Evolutionary conservation across 1,139 yeast genomes (phyloP), one percentile per base, ranked within the genome.

Genomic region (Suhomyces choctaworum): DNA sequence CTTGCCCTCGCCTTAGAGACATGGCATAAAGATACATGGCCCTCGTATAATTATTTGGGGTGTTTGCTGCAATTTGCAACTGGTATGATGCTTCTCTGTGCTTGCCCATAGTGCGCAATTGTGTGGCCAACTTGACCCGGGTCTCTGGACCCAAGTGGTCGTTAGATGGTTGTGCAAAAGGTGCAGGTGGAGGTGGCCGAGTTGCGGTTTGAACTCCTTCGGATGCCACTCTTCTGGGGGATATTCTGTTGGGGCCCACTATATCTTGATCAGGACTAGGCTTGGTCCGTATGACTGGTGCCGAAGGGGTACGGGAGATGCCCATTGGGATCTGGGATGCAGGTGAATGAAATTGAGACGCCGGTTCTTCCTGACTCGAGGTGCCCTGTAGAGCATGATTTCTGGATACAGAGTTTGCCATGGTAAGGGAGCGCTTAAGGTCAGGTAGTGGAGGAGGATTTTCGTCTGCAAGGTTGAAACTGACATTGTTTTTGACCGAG

Each of bases 11-110:
- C 37, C 84, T 66, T 21, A 85, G 59, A 0, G 92, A 83, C 46
- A 82, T 59, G 0, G 90, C 87, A 53, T 84, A 85, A 24, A 82
- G 56, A 31, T 80, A 70, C 83, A 80, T 83, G 1, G 92, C 95
- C 35, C 55, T 54, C 1, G 70, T 64, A 28, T 81, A 78, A 45
- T 69, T 70, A 45, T 75, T 72, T 2, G 89, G 88, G 24, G 62
- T 60, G 42, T 67, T 70, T 1, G 87, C 82, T 2, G 83, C 80
- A 23, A 76, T 66, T 45, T 78, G 82, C 42, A 85, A 62, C 48
- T 81, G 87, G 47, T 80, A 78, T 2, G 89, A 76, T 5, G 88
- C 82, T 47, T 82, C 92, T 25, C 82, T 69, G 32, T 78, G 73
- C 39, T 80, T 75, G 0, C 87, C 88, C 31, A 69, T 58, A 27